Conservation (phyloP, 305 asterid species). For the Fraxinus platypoda region DNA sequence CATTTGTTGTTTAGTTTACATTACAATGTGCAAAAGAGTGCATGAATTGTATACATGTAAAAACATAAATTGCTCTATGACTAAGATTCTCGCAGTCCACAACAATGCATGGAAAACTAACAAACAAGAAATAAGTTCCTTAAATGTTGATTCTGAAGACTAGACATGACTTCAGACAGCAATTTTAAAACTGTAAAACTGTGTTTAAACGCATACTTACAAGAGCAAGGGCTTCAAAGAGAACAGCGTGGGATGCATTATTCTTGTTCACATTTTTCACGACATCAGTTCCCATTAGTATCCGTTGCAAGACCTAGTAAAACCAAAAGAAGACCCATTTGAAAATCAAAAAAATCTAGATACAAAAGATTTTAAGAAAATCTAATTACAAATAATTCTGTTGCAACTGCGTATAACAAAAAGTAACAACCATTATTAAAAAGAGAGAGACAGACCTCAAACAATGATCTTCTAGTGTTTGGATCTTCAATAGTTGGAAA, state of each 20-base stretch:
- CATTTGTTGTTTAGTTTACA: neutral
- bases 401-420: neutral
- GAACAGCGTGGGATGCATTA: conserved; percentile 99
- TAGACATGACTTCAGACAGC: neutral
- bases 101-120: neutral
- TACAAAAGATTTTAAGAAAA: neutral
- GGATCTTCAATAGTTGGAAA: conserved; percentile 93
- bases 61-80: conserved; percentile 1
- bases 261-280: conserved; percentile 99
- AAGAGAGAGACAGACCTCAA: conserved; percentile 56
- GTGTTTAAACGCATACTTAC: conserved; percentile 47
- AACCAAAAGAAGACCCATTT: conserved; percentile 10
- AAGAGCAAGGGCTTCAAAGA: conserved; percentile 98
- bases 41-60: neutral
- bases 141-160: neutral
- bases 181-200: neutral
- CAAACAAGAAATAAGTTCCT: conserved; percentile 2
- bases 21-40: neutral
- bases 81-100: neutral
- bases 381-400: neutral
- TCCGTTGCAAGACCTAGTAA: conserved; percentile 83
- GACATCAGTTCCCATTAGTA: conserved; percentile 96
- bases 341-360: neutral
- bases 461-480: conserved; percentile 77
- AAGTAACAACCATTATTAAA: neutral